Evolutionary conservation across 2,329 filamentous ascomycete species (phyloP).

Genomic region (Fusarium zealandicum): DNA sequence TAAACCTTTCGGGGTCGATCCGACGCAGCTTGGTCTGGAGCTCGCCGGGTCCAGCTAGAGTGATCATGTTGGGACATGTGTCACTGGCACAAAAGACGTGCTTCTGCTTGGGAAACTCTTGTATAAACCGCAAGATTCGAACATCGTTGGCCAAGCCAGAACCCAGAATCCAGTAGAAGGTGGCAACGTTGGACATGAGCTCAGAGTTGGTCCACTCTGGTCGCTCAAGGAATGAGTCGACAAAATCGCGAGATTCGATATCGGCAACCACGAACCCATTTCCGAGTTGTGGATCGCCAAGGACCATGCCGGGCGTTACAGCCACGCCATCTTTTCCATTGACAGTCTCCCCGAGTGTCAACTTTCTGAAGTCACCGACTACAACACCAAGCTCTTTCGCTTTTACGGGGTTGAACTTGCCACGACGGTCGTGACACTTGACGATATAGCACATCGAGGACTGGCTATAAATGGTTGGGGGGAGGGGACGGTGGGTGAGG

Average conservation of each 20-base stretch:
- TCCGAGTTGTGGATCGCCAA: conserved; percentile 72
- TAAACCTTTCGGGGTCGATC: conserved; percentile 78
- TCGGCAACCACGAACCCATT: conserved; percentile 82
- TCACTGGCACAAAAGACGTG: conserved; percentile 83
- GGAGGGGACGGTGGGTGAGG: conserved; percentile 57
- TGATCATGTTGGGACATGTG: conserved; percentile 75
- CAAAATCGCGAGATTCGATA: conserved; percentile 73
- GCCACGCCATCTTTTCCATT: conserved; percentile 68
- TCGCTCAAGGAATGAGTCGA: conserved; percentile 72
- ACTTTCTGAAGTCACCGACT: conserved; percentile 61
- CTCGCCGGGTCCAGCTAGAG: conserved; percentile 70
- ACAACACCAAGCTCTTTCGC: conserved; percentile 72
- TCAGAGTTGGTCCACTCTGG: conserved; percentile 73
- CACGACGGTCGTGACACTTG: conserved; percentile 76
- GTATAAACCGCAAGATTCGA: conserved; percentile 73
- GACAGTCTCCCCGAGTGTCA: conserved; percentile 71
- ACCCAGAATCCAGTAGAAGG: conserved; percentile 84
- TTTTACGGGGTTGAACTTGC: conserved; percentile 75
- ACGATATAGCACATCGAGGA: conserved; percentile 87
- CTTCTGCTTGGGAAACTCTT: conserved; percentile 63
- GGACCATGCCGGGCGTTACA: conserved; percentile 86
- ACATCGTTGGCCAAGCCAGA: conserved; percentile 68
- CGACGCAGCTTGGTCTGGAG: conserved; percentile 73
- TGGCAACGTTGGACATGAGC: conserved; percentile 71
- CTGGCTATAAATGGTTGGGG: conserved; percentile 68